phyloP scores from a whole-genome alignment of 371 early-diverging fungal species.

The Umbelopsis sp. region DNA sequence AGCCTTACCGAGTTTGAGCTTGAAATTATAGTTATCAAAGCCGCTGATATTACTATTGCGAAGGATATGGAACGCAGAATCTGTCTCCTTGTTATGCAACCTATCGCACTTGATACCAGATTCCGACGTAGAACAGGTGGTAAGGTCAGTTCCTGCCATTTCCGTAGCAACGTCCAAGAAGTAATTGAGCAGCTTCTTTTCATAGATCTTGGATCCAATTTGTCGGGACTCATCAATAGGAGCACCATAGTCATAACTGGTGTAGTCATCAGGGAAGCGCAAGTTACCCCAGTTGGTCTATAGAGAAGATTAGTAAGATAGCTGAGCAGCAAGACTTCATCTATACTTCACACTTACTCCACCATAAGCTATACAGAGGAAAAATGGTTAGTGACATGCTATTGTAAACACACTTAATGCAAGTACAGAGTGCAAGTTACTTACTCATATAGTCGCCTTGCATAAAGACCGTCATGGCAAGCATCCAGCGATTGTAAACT shows the following conservation, averaged over 20 bases:
- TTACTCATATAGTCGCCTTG: conserved; percentile 21
- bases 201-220: conserved; percentile 26
- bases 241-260: conserved; percentile 32
- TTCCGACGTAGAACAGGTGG: conserved; percentile 1
- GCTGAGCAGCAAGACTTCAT: not conserved
- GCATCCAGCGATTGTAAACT: conserved; percentile 19
- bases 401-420: not conserved
- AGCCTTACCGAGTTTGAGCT: conserved; percentile 5
- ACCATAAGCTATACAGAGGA: conserved; percentile 12
- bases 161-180: conserved; percentile 16
- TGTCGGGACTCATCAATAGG: conserved; percentile 30
- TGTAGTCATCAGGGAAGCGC: conserved; percentile 26
- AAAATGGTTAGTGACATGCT: not conserved
- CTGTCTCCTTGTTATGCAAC: conserved; percentile 10
- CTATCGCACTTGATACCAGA: conserved; percentile 9
- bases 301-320: not conserved
- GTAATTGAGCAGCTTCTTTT: conserved; percentile 26
- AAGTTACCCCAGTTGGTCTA: conserved; percentile 28
- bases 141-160: conserved; percentile 16
- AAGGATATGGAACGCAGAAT: conserved; percentile 9
- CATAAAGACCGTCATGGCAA: conserved; percentile 17
- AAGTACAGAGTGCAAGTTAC: not conserved
- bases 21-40: conserved; percentile 18
- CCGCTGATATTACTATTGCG: conserved; percentile 16
- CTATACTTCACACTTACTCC: conserved; percentile 2